Base-by-base conservation (phyloP, 108 stramenopile species). In the Epipyxis sp. region DNA sequence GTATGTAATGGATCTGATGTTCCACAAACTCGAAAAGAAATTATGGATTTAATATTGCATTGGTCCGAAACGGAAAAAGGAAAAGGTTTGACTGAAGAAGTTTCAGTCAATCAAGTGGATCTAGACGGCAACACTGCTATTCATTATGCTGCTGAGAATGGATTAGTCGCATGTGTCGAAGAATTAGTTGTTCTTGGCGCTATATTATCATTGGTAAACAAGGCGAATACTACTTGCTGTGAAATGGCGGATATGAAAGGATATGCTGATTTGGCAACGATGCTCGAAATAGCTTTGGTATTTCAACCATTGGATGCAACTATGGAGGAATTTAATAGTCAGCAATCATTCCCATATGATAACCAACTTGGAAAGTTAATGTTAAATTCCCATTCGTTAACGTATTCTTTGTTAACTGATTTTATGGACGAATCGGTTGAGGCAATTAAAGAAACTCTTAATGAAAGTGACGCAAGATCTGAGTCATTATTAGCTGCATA, bases 51-150 rank as follows among this genome's bases (percentile, higher is more conserved):
- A 29, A 34, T 34, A 27, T 27, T 35, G 3, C 16, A 32, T 46
- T 74, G 71, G 71, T 3, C 41, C 43, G 32, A 35, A 13, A 74
- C 27, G 16, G 71, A 74, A 6, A 42, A 57, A 10, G 71, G 71
- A 6, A 27, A 27, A 65, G 35, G 10, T 3, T 32, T 65, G 37
- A 25, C 20, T 40, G 71, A 74, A 37, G 27, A 57, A 32, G 71
- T 74, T 30, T 74, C 71, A 10, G 71, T 74, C 20, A 74, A 74
- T 32, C 40, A 74, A 37, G 71, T 74, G 6, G 71, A 74, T 37
- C 6, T 10, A 10, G 34, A 74, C 43, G 71, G 71, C 10, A 74
- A 74, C 25, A 74, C 71, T 34, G 71, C 71, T 32, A 37, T 57
- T 42, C 71, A 74, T 42, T 6, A 35, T 6, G 71, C 46, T 27